Evolutionary conservation across 352 stramenopile genomes (phyloP).

Genomic region (Lagenidium sp.): DNA sequence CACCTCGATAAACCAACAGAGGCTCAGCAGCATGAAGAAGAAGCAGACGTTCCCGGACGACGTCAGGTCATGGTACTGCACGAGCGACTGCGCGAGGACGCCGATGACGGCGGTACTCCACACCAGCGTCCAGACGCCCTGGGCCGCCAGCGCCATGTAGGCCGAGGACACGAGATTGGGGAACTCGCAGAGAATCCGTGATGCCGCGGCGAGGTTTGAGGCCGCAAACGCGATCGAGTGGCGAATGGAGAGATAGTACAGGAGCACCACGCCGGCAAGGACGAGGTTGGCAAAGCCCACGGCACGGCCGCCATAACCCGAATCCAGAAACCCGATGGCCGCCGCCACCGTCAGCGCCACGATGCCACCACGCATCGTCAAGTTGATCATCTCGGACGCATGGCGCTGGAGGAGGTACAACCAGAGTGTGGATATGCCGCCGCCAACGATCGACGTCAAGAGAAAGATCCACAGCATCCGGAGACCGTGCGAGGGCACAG

Average conservation of each 20-base stretch:
- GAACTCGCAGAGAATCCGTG: slow-evolving; percentile 67
- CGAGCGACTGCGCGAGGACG: slow-evolving; percentile 49
- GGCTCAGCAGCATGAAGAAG: slow-evolving; percentile 82
- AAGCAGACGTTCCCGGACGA: slow-evolving; percentile 65
- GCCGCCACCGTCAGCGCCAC: slow-evolving; percentile 36
- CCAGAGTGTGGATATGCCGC: slow-evolving; percentile 61
- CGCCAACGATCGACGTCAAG: slow-evolving; percentile 52
- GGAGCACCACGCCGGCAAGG: slow-evolving; percentile 41
- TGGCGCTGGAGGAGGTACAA: slow-evolving; percentile 70
- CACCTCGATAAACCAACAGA: slow-evolving; percentile 83
- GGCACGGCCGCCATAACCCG: slow-evolving; percentile 58
- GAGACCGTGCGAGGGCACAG: slow-evolving; percentile 63
- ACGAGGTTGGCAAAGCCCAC: slow-evolving; percentile 82
- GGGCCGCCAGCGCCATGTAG: slow-evolving; percentile 49
- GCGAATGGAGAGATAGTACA: slow-evolving; percentile 61
- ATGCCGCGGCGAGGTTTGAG: slow-evolving; percentile 62
- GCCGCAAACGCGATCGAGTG: slow-evolving; percentile 71
- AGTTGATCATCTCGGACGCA: slow-evolving; percentile 53
- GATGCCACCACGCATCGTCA: slow-evolving; percentile 60
- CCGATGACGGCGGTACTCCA: slow-evolving; percentile 73
- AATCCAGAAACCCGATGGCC: slow-evolving; percentile 56
- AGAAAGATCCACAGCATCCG: slow-evolving; percentile 68
- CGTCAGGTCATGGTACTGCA: slow-evolving; percentile 35
- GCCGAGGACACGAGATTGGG: slow-evolving; percentile 55
- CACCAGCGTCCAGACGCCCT: slow-evolving; percentile 64